These are phyloP conservation scores for Hibiscus tridactylites DNA, from an alignment of 345 rosid species.

Conservation along the genomic window DNA sequence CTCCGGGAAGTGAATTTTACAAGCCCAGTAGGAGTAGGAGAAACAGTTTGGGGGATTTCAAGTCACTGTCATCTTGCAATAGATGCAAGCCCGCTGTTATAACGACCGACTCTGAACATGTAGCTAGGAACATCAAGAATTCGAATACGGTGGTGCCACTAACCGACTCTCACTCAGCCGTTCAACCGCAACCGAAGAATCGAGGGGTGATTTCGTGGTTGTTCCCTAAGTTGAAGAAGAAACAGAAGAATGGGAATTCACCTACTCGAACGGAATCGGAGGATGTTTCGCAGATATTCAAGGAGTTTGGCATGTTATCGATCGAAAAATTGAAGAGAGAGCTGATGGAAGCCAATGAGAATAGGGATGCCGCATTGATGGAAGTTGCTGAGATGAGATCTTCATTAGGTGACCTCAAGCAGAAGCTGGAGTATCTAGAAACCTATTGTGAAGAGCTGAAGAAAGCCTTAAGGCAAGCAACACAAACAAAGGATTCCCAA, in stretches of 20 bases:
- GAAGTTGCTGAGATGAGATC: slow-evolving; percentile 78
- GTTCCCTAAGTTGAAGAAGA: slow-evolving; percentile 70
- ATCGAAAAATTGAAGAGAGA: slow-evolving; percentile 65
- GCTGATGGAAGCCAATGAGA: slow-evolving; percentile 66
- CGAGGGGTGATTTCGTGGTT: slow-evolving; percentile 73
- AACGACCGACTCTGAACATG: slow-evolving; percentile 28
- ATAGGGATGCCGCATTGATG: slow-evolving; percentile 58
- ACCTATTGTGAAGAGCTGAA: slow-evolving; percentile 74
- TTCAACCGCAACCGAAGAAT: slow-evolving; percentile 50
- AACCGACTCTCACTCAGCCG: slow-evolving; percentile 55
- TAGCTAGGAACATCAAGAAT: slow-evolving; percentile 32
- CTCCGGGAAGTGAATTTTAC: slow-evolving; percentile 38
- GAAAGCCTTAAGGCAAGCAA: slow-evolving; percentile 66
- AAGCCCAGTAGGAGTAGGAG: slow-evolving; percentile 44
- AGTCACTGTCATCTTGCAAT: slow-evolving; percentile 64
- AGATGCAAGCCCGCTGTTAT: slow-evolving; percentile 50
- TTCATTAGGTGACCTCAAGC: slow-evolving; percentile 58
- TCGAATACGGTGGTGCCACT: slow-evolving; percentile 71
- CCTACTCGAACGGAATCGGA: slow-evolving; percentile 70
- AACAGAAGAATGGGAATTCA: slow-evolving; percentile 53
- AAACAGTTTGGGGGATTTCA: slow-evolving; percentile 52
- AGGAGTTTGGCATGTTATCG: slow-evolving; percentile 50
- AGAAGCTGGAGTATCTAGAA: slow-evolving; percentile 80
- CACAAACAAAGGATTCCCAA: slow-evolving; percentile 28
- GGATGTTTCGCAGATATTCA: slow-evolving; percentile 57